Evolutionary conservation across 164 flowering plant species (phyloP), one percentile per base, ranked within the genome.

Genomic region (Dillenia turbinata): DNA sequence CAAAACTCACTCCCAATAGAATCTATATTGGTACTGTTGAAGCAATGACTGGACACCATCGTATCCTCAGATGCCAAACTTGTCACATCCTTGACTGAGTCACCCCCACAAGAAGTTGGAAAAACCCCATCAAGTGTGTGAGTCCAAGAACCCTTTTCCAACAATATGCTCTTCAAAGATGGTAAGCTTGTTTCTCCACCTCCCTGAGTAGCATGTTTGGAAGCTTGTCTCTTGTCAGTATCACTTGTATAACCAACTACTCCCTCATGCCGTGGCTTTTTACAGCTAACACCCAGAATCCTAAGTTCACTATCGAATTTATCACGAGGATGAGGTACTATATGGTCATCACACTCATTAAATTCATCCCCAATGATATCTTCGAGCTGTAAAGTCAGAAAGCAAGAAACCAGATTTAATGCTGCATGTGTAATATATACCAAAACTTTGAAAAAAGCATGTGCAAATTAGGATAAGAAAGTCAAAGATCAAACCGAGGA

Each of bases 321-420:
- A 50, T 53, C 47, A 64, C 49, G 51, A 67, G 81, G 79, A 62
- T 75, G 80, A 66, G 90, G 93, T 51, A 91, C 97, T 68, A 87
- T 83, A 79, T 84, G 91, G 68, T 88, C 92, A 62, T 77, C 90
- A 73, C 69, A 78, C 48, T 53, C 84, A 62, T 72, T 70, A 71
- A 86, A 68, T 58, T 78, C 89, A 61, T 81, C 85, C 94, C 94
- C 84, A n/a, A 73, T 68, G 66, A 76, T 77, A 73, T 78, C 90
- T 72, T 79, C 85, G 59, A 89, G 73, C 96, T 91, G 92, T 44
- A 69, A 74, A 57, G 70, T 10, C 52, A 73, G 40, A 16, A 19
- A 45, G 40, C 40, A 33, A 33, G 40, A 33, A 33, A 33, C 40
- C 40, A 33, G 40, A 4, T 33, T 33, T 33, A 33, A 33, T 5